phyloP scores from a whole-genome alignment of 768 basidiomycete genomes.

The Suillus occidentalis region DNA sequence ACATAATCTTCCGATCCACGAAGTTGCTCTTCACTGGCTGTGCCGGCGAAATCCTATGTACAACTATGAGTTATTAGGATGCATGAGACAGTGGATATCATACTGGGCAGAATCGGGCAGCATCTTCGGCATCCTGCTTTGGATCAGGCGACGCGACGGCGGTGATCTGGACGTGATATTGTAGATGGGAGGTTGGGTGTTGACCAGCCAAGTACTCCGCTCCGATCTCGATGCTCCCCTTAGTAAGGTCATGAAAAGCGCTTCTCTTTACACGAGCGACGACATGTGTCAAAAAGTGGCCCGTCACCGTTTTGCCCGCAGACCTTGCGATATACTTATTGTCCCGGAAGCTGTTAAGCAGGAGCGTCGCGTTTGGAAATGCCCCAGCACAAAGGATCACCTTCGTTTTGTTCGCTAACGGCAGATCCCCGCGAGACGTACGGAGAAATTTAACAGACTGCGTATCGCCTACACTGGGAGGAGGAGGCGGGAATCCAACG shows the following conservation, averaged over 20 bases:
- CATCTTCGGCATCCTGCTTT: slow-evolving; percentile 14
- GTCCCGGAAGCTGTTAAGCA: slow-evolving; percentile 16
- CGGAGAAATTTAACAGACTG: slow-evolving; percentile 8
- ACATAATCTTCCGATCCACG: slow-evolving; percentile 7
- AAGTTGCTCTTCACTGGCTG: slow-evolving; percentile 15
- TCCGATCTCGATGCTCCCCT: background rate
- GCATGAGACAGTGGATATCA: background rate
- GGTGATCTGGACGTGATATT: slow-evolving; percentile 8
- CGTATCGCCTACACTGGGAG: slow-evolving; percentile 3
- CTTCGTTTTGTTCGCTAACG: slow-evolving; percentile 16
- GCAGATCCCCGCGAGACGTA: slow-evolving; percentile 19
- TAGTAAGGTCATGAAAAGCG: background rate
- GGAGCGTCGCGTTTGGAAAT: slow-evolving; percentile 19
- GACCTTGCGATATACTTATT: slow-evolving; percentile 10
- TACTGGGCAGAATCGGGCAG: slow-evolving; percentile 15
- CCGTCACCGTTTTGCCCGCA: slow-evolving; percentile 16
- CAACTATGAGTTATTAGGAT: background rate
- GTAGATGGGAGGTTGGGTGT: background rate
- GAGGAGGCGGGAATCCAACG: slow-evolving; percentile 1
- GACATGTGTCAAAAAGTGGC: slow-evolving; percentile 20
- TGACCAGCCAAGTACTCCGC: background rate
- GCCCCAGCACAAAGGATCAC: slow-evolving; percentile 22
- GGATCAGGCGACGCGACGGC: slow-evolving; percentile 13
- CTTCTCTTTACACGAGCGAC: slow-evolving; percentile 7
- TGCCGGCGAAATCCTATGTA: slow-evolving; percentile 15